Evolutionary conservation across 257 asterid genomes (phyloP).

Genomic region (Salvia miltiorrhiza): DNA sequence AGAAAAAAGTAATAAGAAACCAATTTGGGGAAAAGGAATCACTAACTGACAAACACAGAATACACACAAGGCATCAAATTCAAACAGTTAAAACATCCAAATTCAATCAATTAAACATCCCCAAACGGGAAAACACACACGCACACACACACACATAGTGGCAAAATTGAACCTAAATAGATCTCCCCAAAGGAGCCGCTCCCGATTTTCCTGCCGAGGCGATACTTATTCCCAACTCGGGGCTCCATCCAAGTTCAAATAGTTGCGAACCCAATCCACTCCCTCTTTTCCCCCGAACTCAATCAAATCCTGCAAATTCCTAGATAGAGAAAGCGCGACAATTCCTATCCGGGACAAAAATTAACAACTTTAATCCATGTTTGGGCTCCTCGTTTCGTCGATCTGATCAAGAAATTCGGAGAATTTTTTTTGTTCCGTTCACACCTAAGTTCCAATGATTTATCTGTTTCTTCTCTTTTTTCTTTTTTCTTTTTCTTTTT

Average conservation of each 20-base stretch:
- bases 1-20: background rate
- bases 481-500: background rate
- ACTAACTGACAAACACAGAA: background rate
- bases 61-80: conserved; percentile 4
- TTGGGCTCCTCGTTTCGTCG: conserved; percentile 26
- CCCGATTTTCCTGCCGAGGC: conserved; percentile 84
- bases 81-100: background rate
- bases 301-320: conserved; percentile 13
- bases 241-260: conserved; percentile 60
- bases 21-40: background rate
- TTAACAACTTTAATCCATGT: conserved; percentile 16
- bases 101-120: background rate
- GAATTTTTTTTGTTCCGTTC: conserved; percentile 18
- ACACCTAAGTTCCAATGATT: conserved; percentile 23
- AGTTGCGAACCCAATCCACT: background rate
- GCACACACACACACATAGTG: background rate
- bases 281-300: background rate
- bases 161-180: conserved; percentile 55
- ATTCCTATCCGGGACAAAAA: background rate
- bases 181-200: conserved; percentile 96
- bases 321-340: conserved; percentile 8
- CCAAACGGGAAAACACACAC: background rate
- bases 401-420: conserved; percentile 31
- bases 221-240: conserved; percentile 81
- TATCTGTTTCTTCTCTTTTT: background rate